Percentiles rank a stretch among this genome's conserved stretches.
These are phyloP conservation scores for Umbilicaria muhlenbergii DNA, from an alignment of 495 filamentous ascomycete species.

Conservation along the genomic window DNA sequence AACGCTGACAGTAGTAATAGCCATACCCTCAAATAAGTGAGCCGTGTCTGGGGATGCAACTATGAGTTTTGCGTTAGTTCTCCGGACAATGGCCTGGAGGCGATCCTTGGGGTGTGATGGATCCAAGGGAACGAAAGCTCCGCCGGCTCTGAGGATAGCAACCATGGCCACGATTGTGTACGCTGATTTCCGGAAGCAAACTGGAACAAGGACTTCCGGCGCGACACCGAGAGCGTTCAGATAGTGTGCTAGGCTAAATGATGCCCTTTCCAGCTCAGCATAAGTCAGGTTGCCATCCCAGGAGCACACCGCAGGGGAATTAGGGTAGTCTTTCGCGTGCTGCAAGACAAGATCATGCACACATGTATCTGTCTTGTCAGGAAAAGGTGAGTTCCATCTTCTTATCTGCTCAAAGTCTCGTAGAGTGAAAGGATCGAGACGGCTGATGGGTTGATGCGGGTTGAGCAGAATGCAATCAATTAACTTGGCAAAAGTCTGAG, in stretches of 20 bases:
- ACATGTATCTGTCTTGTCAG: constrained; percentile 9
- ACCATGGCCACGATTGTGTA: constrained; percentile 38
- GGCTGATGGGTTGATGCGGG: background rate
- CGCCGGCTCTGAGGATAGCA: constrained; percentile 43
- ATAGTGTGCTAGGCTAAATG: constrained; percentile 9
- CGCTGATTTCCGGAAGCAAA: constrained; percentile 41
- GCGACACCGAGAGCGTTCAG: constrained; percentile 21
- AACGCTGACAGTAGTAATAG: background rate
- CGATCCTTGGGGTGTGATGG: constrained; percentile 37
- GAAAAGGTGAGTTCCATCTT: constrained; percentile 13
- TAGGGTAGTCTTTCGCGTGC: constrained; percentile 7
- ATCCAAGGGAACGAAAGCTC: constrained; percentile 42
- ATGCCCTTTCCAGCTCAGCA: constrained; percentile 15
- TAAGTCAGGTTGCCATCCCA: constrained; percentile 26
- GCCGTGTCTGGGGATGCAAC: constrained; percentile 1
- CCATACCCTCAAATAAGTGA: background rate
- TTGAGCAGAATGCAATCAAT: constrained; percentile 3
- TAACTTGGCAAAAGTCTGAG: background rate
- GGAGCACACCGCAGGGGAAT: constrained; percentile 17
- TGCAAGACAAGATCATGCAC: constrained; percentile 15
- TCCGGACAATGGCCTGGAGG: constrained; percentile 34
- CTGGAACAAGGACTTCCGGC: constrained; percentile 32
- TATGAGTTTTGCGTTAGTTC: constrained; percentile 26
- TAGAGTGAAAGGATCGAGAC: constrained; percentile 4
- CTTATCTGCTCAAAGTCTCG: constrained; percentile 18